These are phyloP conservation scores for Coelastrella sp. DNA, from an alignment of 139 green algal species.

Conservation along the genomic window DNA sequence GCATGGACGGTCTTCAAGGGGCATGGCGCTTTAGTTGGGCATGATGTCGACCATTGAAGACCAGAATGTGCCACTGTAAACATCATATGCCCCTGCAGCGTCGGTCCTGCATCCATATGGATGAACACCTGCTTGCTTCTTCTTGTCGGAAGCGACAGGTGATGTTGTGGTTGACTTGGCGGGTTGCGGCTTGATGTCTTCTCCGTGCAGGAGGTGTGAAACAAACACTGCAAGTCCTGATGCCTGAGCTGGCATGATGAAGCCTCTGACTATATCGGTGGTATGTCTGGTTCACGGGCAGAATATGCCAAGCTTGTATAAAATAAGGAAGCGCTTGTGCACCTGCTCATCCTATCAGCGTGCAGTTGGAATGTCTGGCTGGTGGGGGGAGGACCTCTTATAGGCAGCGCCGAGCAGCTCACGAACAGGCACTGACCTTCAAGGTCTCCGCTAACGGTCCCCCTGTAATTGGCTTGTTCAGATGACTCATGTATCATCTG, in stretches of 20 bases:
- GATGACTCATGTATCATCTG: too few species aligned
- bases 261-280: neutral
- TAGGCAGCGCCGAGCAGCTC: neutral
- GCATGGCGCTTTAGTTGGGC: neutral
- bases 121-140: neutral
- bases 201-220: neutral
- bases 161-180: neutral
- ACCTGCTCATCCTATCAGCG: neutral
- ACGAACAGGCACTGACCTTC: neutral
- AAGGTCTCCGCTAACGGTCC: neutral
- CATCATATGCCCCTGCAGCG: neutral
- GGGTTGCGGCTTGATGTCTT: neutral
- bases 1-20: neutral
- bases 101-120: neutral
- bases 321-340: neutral
- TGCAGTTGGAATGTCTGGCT: neutral
- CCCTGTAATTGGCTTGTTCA: neutral
- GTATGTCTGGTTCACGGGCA: conserved; percentile 12
- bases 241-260: conserved; percentile 10
- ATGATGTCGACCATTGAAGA: neutral
- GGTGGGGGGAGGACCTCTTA: neutral
- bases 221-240: neutral
- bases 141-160: neutral
- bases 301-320: neutral
- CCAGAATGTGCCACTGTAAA: conserved; percentile 22